Base-by-base conservation (phyloP, 1,284 basidiomycete genomes). In the Melampsora abietis-canadensis region DNA sequence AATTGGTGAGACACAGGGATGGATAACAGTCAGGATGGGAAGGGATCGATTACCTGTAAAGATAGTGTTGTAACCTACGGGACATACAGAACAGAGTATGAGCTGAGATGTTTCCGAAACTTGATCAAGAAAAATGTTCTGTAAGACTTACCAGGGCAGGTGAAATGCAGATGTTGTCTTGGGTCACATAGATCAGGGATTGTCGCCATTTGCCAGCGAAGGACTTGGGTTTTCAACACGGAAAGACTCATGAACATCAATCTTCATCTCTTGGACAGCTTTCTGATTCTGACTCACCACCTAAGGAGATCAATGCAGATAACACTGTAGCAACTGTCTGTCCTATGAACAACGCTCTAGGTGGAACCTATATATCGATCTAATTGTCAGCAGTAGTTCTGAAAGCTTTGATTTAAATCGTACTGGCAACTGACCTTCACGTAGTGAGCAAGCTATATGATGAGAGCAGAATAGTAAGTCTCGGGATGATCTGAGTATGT, bases 401-500 rank as follows among this genome's bases (percentile, higher is more conserved):
- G 19, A 68, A 24, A 7, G 37, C 37, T 40, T 40, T 12, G 10
- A 40, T 1, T 40, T 40, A 40, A 40, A 6, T 40, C 12, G 37
- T 1, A 40, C 37, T 40, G 6, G 37, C 37, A 30, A 15, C 62
- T 73, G 17, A 73, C 70, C 47, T 73, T 73, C 14, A 73, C 70
- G 46, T 73, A 73, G 46, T 73, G 70, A 21, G 70, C 70, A 51
- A 73, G 70, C 70, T 73, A 54, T 14, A 60, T 66, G 31, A 14
- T 27, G 7, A 21, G 8, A 6, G 14, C 4, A 24, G 4, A 8
- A 62, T 4, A 24, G 31, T 62, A 19, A 40, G 59, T 61, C 24
- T 27, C 17, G 24, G 51, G 51, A n/a, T 19, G 44, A 51, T 21
- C 4, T 66, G 4, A 47, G 65, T 66, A 37, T 30, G 0, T 68